Conservation (phyloP, 139 green algal genomes). For the Closterium sp. region DNA sequence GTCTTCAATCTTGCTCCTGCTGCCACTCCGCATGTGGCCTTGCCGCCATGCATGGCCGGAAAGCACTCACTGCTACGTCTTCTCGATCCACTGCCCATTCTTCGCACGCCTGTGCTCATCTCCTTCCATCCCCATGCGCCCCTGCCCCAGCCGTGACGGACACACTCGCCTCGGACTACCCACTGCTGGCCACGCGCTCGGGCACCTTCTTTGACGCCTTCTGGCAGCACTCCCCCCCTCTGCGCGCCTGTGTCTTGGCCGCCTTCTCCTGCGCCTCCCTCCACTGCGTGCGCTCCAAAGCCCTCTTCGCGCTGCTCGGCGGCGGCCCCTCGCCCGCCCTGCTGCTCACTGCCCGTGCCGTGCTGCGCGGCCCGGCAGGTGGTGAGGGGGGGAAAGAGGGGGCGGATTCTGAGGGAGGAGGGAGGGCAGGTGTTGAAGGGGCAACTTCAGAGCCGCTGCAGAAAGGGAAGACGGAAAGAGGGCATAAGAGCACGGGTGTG, state of each 20-base stretch:
- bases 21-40: no score
- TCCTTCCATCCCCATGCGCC: not conserved
- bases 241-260: not conserved
- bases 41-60: no score
- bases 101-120: not conserved
- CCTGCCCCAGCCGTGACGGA: not conserved
- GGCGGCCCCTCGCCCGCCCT: not conserved
- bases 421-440: not conserved
- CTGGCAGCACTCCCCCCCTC: not conserved
- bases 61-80: no score
- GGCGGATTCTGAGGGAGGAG: not conserved
- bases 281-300: not conserved
- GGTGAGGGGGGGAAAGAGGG: not conserved
- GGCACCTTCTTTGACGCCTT: slow-evolving; percentile 6
- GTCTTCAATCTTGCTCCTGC: no score
- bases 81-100: not conserved
- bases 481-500: no score
- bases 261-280: not conserved
- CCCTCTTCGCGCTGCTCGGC: not conserved
- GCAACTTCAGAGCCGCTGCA: not conserved
- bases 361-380: not conserved
- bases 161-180: not conserved
- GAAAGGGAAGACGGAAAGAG: not conserved
- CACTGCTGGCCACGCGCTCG: not conserved
- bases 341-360: not conserved